A percentile compares a stretch with the other conserved stretches of the same genome.
Conservation (phyloP, 805 yeast species). For the Starmerella stellata region DNA sequence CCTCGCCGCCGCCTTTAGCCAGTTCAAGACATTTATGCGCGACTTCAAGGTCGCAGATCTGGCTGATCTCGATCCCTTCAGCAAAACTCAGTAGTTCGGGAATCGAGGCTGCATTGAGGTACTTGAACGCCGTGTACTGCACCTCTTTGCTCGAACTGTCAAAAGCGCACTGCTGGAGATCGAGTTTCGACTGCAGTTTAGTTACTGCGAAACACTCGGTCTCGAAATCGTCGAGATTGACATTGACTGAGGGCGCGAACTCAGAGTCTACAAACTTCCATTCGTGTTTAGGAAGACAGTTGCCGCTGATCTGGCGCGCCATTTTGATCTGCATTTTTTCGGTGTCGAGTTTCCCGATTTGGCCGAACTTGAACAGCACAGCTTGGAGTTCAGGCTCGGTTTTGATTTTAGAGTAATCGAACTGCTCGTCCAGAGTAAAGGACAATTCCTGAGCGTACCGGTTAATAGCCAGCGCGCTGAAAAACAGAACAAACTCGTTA, state of each 20-base stretch:
- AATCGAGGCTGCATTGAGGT: background rate
- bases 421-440: background rate
- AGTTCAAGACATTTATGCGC: slow-evolving; percentile 3
- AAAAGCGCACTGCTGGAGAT: slow-evolving; percentile 1
- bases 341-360: background rate
- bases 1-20: background rate
- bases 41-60: slow-evolving; percentile 1
- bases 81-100: slow-evolving; percentile 3
- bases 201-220: background rate
- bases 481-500: background rate
- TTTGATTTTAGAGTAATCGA: background rate
- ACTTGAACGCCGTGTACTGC: slow-evolving; percentile 4
- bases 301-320: background rate
- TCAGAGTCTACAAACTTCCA: background rate
- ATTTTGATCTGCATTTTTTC: background rate
- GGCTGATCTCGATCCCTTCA: background rate
- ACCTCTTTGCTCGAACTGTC: background rate
- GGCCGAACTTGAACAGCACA: background rate
- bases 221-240: background rate
- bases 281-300: background rate
- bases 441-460: background rate
- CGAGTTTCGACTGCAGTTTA: background rate
- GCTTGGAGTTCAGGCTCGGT: background rate
- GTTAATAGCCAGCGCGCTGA: background rate
- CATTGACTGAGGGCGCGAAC: background rate